A percentile compares a stretch with the other conserved stretches of the same genome.
phyloP scores from a whole-genome alignment of 176 grass and related monocot species.

The Musa troglodytarum region DNA sequence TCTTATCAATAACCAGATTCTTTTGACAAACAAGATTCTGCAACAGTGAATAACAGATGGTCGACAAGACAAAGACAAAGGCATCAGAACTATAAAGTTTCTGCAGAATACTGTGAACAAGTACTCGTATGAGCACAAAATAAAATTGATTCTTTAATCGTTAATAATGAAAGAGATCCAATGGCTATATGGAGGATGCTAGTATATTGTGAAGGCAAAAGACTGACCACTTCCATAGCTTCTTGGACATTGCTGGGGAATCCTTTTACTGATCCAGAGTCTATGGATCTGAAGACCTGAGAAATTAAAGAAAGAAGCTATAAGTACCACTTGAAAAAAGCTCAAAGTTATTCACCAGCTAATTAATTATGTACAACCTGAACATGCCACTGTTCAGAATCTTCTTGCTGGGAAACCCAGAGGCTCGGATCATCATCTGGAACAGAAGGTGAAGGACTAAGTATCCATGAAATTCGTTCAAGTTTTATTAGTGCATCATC shows the following conservation, averaged over 20 bases:
- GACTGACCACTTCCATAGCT: conserved; percentile 57
- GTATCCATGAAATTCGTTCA: conserved; percentile 92
- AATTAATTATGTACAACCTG: conserved; percentile 35
- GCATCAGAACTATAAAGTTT: conserved; percentile 14
- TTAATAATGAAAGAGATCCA: not conserved
- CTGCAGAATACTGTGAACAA: not conserved
- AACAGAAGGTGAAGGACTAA: conserved; percentile 56
- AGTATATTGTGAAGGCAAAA: not conserved
- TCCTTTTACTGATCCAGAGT: conserved; percentile 90
- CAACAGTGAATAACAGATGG: conserved; percentile 18
- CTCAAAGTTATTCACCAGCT: conserved; percentile 4
- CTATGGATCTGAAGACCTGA: conserved; percentile 89
- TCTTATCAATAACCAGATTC: conserved; percentile 84
- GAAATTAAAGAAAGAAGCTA: conserved; percentile 10
- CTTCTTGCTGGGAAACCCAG: conserved; percentile 51
- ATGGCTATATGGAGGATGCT: not conserved
- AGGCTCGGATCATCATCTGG: conserved; percentile 54
- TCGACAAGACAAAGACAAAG: not conserved
- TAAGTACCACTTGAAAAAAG: conserved; percentile 12
- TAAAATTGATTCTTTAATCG: not conserved
- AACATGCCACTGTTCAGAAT: conserved; percentile 90
- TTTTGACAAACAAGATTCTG: conserved; percentile 90
- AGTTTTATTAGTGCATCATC: conserved; percentile 89
- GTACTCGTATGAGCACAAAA: not conserved
- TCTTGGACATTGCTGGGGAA: conserved; percentile 61